phyloP scores from a whole-genome alignment of 495 filamentous ascomycete species.

The Aspergillus panamensis region DNA sequence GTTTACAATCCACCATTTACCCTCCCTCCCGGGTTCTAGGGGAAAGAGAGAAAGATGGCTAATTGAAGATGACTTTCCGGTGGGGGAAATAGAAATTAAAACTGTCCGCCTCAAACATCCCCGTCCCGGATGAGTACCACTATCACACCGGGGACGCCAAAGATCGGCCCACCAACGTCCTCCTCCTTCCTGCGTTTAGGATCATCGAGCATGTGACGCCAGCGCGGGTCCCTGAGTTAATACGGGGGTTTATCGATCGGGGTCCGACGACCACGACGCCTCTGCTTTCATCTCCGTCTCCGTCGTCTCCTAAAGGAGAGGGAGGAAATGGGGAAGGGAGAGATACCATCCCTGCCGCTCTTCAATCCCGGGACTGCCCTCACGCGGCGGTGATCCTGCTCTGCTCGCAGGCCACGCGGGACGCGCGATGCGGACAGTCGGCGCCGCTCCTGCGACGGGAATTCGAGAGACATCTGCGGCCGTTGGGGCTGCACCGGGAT shows the following conservation, averaged over 20 bases:
- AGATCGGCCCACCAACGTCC: constrained; percentile 71
- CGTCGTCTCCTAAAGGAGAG: constrained; percentile 2
- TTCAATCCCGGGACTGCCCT: constrained; percentile 67
- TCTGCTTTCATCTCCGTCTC: constrained; percentile 37
- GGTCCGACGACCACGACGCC: constrained; percentile 74
- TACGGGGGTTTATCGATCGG: constrained; percentile 65
- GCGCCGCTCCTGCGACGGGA: constrained; percentile 83
- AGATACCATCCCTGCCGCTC: constrained; percentile 41
- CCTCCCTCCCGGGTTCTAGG: not conserved
- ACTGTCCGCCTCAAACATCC: constrained; percentile 92
- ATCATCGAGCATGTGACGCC: constrained; percentile 85
- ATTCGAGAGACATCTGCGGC: constrained; percentile 83
- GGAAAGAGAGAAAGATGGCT: not conserved
- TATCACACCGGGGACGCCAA: constrained; percentile 44
- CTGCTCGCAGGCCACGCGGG: constrained; percentile 88
- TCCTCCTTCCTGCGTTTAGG: constrained; percentile 85
- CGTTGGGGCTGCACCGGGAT: constrained; percentile 80
- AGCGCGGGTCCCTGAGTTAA: constrained; percentile 64
- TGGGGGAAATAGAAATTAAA: constrained; percentile 74
- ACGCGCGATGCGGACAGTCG: constrained; percentile 90
- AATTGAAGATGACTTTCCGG: not conserved
- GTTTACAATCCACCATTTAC: constrained; percentile 19
- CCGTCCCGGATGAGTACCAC: constrained; percentile 60
- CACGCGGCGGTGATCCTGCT: constrained; percentile 86
- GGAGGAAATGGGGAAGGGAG: constrained; percentile 4